A percentile compares a stretch with the other conserved stretches of the same genome.
These are phyloP conservation scores for Heliosperma pusillum DNA, from an alignment of 148 eudicot genomes.

Conservation along the genomic window DNA sequence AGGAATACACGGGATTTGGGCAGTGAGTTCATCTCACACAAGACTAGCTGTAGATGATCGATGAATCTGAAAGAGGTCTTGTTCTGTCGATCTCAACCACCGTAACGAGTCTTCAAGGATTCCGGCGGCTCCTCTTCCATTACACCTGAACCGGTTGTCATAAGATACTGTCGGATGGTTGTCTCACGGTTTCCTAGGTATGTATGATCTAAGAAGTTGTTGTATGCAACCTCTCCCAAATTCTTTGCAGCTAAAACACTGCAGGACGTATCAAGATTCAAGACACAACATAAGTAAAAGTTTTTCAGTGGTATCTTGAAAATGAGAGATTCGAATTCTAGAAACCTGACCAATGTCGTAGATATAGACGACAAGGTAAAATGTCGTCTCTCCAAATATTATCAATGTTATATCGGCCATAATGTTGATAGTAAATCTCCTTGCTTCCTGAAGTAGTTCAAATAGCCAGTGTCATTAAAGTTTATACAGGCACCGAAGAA, in stretches of 20 bases:
- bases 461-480: background rate
- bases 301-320: background rate
- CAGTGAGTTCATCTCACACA: too few relatives aligned
- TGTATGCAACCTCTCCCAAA: slow-evolving; percentile 60
- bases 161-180: slow-evolving; percentile 72
- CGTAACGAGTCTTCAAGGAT: slow-evolving; percentile 60
- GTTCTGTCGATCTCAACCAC: slow-evolving; percentile 44
- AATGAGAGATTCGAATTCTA: background rate
- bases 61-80: background rate
- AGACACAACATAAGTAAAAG: background rate
- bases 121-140: slow-evolving; percentile 99
- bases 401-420: slow-evolving; percentile 62
- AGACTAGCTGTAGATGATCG: background rate
- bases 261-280: slow-evolving; percentile 19
- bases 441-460: slow-evolving; percentile 45
- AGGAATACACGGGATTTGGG: too few relatives aligned
- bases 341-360: slow-evolving; percentile 72
- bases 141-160: slow-evolving; percentile 72
- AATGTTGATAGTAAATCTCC: slow-evolving; percentile 59
- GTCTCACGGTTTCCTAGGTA: slow-evolving; percentile 82
- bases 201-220: slow-evolving; percentile 86
- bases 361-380: slow-evolving; percentile 85
- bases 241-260: slow-evolving; percentile 93
- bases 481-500: background rate
- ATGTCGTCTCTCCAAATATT: slow-evolving; percentile 89